Evolutionary conservation across 805 yeast species (phyloP), one percentile per base, ranked within the genome.

Genomic region (Yarrowia alimentaria): DNA sequence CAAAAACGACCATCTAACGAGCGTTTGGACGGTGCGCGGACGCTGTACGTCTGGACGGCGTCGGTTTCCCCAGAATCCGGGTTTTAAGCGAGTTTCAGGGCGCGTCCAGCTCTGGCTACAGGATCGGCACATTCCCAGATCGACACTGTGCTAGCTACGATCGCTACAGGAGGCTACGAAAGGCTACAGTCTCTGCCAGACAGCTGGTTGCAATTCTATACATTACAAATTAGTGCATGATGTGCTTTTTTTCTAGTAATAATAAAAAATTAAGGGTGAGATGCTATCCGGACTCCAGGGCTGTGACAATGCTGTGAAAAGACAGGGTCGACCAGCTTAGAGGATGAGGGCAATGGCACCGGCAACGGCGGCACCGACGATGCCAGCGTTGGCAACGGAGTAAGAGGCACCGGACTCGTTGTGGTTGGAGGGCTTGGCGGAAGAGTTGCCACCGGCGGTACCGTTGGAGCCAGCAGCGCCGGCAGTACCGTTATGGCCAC

Each of bases 291-390:
- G n/a, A n/a, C n/a, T n/a, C n/a, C n/a, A n/a, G n/a, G n/a, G n/a
- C n/a, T n/a, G n/a, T n/a, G n/a, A n/a, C n/a, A n/a, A 40, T 32
- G 29, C 31, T 26, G 30, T 14, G 10, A 31, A 20, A 12, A 11
- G 12, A 19, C 28, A 43, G n/a, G n/a, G n/a, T n/a, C n/a, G n/a
- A 43, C 7, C 35, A 51, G 48, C 53, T 65, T 65, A 65, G 60
- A 66, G 65, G 54, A 65, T 61, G 20, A 66, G 62, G 49, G 69
- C 69, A 53, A 64, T 61, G 53, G 68, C 69, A 54, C 69, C 69
- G 53, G 69, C 69, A 57, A 66, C 69, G 56, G 65, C 67, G 53
- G 69, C 69, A 50, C 68, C 69, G 58, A 66, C 57, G 54, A 65
- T 55, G 53, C 69, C 69, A 49, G 68, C 69, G 58, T 63, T 63